Percentiles rank a stretch among this genome's conserved stretches.
These are phyloP conservation scores for Candida berthetii DNA, from an alignment of 805 yeast species.

Conservation along the genomic window DNA sequence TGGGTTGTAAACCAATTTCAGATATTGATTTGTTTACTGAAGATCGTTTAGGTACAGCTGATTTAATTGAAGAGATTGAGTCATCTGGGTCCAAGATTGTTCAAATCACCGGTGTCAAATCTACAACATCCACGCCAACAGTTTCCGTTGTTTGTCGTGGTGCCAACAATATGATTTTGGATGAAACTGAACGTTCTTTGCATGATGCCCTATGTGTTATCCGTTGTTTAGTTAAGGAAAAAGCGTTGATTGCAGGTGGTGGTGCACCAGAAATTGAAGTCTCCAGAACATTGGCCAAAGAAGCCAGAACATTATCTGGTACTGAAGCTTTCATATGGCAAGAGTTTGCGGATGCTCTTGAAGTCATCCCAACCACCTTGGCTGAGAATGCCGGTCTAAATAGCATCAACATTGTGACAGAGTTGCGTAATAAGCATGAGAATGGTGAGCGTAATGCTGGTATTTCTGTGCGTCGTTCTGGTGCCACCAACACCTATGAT, in stretches of 20 bases:
- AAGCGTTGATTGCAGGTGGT: conserved; percentile 97
- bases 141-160: conserved; percentile 93
- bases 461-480: conserved; percentile 88
- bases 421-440: conserved; percentile 86
- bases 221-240: conserved; percentile 81
- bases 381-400: conserved; percentile 98
- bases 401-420: conserved; percentile 86
- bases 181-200: conserved; percentile 94
- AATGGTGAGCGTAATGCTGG: conserved; percentile 93
- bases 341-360: conserved; percentile 79
- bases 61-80: conserved; percentile 72
- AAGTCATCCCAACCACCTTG: conserved; percentile 90
- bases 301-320: conserved; percentile 89
- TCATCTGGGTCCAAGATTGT: conserved; percentile 59
- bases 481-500: conserved; percentile 83
- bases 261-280: conserved; percentile 98
- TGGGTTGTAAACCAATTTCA: conserved; percentile 95
- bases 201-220: conserved; percentile 93
- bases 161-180: conserved; percentile 83
- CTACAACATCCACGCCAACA: conserved; percentile 65
- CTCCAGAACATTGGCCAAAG: conserved; percentile 91
- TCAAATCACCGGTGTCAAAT: conserved; percentile 76
- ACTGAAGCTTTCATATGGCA: conserved; percentile 56
- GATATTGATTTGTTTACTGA: conserved; percentile 92
- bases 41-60: conserved; percentile 89